Evolutionary conservation across 2,329 filamentous ascomycete genomes (phyloP).

Genomic region (Phialocephala sp.): DNA sequence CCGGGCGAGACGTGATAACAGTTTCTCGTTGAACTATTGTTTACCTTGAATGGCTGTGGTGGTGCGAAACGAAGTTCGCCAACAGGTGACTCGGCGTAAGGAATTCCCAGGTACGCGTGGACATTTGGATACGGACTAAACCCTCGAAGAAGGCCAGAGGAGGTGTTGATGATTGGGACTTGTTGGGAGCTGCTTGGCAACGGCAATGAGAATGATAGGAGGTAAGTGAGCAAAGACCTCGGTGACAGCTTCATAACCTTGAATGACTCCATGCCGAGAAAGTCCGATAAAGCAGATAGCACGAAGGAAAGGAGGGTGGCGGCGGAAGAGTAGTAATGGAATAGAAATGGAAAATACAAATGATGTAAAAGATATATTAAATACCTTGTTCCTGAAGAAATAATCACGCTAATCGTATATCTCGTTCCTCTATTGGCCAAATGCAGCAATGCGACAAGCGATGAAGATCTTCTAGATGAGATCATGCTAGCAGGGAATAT

Average conservation of each 20-base stretch:
- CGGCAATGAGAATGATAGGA: background rate
- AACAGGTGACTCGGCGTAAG: background rate
- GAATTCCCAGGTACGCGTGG: background rate
- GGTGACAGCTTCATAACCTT: background rate
- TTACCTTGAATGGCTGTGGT: background rate
- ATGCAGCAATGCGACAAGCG: background rate
- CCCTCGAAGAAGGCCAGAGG: background rate
- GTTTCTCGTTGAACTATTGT: background rate
- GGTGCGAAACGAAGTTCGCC: background rate
- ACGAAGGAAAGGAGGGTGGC: background rate
- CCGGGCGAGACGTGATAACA: background rate
- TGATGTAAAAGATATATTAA: background rate
- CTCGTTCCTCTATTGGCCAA: background rate
- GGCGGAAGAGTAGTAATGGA: background rate
- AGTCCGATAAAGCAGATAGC: background rate
- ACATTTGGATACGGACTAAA: background rate
- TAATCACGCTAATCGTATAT: background rate
- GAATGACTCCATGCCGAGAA: background rate
- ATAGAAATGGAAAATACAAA: background rate
- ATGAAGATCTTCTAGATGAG: background rate
- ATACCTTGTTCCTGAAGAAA: background rate
- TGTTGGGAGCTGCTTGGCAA: background rate
- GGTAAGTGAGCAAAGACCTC: background rate
- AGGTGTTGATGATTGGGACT: background rate
- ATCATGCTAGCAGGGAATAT: background rate